Base-by-base conservation (phyloP, 805 yeast species). In the Sporopachydermia lactativora region DNA sequence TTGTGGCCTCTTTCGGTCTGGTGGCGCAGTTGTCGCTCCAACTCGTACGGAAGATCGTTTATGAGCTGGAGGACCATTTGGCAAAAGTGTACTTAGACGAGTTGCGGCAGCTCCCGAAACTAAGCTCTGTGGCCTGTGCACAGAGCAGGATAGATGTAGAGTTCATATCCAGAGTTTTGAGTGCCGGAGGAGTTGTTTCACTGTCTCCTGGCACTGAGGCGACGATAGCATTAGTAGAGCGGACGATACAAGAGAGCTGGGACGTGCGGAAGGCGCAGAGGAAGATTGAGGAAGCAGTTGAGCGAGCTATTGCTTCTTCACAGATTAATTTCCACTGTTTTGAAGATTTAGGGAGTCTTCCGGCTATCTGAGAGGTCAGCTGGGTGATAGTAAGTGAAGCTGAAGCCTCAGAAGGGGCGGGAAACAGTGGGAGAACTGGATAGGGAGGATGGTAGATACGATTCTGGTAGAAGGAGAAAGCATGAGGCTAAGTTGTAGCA, bases 11-110 rank as follows among this genome's bases (percentile, higher is more conserved):
- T 15, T 24, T 24, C n/a, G 31, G 31, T 8, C 67, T 66, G 37
- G 73, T 75, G 31, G 52, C 60, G 19, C 64, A 64, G 36, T 65
- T 71, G 11, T 70, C 77, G 0, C 65, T 70, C 2, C 65, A 61
- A 28, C 49, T 74, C 34, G 62, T 73, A 6, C 53, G 56, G 15
- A 58, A 60, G 8, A 67, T 74, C 2, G 52, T 75, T n/a, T 55
- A 60, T 17, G 72, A 66, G 38, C 54, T 71, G 41, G 65, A 52
- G 55, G 67, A 57, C 38, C 69, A 60, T 51, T 55, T 59, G 35
- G 61, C 50, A 19, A 55, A 54, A 43, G 49, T 56, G n/a, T 53
- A 62, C 45, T 59, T 59, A 51, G 65, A 59, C 43, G 58, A 43
- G 34, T 59, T 61, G 44, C 64, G 70, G 13, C 8, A n/a, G 8